A percentile compares a stretch with the other conserved stretches of the same genome.
These are phyloP conservation scores for Luffa acutangula DNA, from an alignment of 306 rosid species.

Conservation along the genomic window DNA sequence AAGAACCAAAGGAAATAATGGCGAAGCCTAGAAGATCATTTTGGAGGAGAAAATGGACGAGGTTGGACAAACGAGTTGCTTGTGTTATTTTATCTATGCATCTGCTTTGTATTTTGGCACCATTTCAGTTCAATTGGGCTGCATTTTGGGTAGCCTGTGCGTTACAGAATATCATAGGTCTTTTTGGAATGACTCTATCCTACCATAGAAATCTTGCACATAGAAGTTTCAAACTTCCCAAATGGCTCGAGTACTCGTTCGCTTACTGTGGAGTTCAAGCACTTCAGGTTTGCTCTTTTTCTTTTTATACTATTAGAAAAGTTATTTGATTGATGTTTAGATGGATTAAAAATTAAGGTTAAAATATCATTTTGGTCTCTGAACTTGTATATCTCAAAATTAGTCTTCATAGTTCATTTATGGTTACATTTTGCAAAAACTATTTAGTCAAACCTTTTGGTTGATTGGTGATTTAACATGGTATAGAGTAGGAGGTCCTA, in stretches of 20 bases:
- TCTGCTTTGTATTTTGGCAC: slow-evolving; percentile 52
- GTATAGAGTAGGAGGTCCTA: too few species aligned
- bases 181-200: slow-evolving; percentile 61
- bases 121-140: slow-evolving; percentile 61
- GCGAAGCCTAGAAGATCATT: neutral
- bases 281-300: slow-evolving; percentile 42
- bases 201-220: slow-evolving; percentile 82
- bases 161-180: slow-evolving; percentile 50
- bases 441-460: too few species aligned
- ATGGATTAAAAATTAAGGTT: neutral
- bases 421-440: too few species aligned
- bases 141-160: slow-evolving; percentile 45
- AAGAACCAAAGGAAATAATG: neutral
- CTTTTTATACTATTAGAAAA: neutral
- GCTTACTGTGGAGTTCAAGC: slow-evolving; percentile 72
- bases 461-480: too few species aligned
- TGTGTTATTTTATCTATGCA: slow-evolving; percentile 49
- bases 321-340: neutral
- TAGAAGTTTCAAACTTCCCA: slow-evolving; percentile 71
- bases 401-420: too few species aligned
- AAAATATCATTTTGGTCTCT: too few species aligned
- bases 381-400: too few species aligned
- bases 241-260: slow-evolving; percentile 77
- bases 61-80: slow-evolving; percentile 37
- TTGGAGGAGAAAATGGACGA: slow-evolving; percentile 8